Evolutionary conservation across 352 stramenopile genomes (phyloP), one percentile per base, ranked within the genome.

Genomic region (Globisporangium irregulare): DNA sequence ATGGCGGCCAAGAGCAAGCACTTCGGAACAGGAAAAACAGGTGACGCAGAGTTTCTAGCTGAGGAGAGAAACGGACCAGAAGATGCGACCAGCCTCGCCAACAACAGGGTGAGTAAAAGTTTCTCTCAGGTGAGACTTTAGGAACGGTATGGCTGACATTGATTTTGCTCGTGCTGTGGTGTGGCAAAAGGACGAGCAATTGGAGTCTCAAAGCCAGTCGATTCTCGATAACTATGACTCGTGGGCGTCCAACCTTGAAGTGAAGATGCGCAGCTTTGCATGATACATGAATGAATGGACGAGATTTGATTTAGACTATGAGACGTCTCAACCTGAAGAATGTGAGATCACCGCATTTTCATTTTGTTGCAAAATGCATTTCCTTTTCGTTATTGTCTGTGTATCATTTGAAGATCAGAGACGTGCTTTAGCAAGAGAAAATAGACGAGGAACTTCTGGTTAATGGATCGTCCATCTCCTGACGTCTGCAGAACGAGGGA

Each of bases 151-250:
- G 8, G 5, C 4, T 20, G 54, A 43, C 54, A 50, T 15, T 29
- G 29, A 6, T 48, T 1, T n/a, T 61, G 1, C 5, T 61, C 18
- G 12, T 61, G 12, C 22, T 41, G 25, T 27, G 22, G 7, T 51
- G 43, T 24, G 38, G 20, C 38, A 53, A 9, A 27, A 62, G 59
- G 24, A 68, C 25, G 43, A 62, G 22, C 8, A 32, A 34, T 46
- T 70, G 25, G 46, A 50, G 10, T 53, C 67, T 29, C 57, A 74
- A 34, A 73, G 73, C 1, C 73, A 78, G 24, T 77, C 69, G 6
- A 77, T 87, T 66, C 60, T 82, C 7, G 64, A 85, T 24, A 87
- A 89, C 29, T 88, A 87, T 51, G 75, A 89, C 50, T 74, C 75
- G 3, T 91, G 78, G 78, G 75, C 76, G 12, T 69, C 79, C 2